Percentiles rank a stretch among this genome's conserved stretches.
phyloP scores from a whole-genome alignment of 345 rosid species.

The Eucalyptus melliodora region DNA sequence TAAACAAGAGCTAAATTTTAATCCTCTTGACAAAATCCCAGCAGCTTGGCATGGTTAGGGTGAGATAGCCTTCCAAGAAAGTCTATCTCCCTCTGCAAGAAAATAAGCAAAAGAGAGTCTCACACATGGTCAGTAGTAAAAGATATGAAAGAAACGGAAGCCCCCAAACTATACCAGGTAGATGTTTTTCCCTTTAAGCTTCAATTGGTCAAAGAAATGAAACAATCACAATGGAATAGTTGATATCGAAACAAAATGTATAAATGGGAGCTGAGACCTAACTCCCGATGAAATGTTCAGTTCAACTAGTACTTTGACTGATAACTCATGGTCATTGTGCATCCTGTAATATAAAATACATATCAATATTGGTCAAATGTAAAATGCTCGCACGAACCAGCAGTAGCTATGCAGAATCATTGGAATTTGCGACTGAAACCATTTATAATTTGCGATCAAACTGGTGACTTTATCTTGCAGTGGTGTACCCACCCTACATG shows the following conservation, averaged over 20 bases:
- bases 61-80: neutral
- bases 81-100: neutral
- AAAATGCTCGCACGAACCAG: fast-evolving
- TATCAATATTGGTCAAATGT: neutral
- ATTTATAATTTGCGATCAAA: neutral
- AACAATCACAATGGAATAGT: neutral
- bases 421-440: neutral
- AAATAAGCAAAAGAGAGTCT: neutral
- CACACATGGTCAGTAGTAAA: neutral
- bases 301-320: neutral
- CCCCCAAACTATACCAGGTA: neutral
- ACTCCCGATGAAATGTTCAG: neutral
- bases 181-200: neutral
- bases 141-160: neutral
- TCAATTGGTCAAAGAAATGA: neutral
- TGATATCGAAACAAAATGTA: neutral
- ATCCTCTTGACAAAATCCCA: neutral
- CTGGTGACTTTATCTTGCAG: neutral
- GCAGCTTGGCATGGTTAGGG: neutral
- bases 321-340: fast-evolving
- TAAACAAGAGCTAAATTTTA: neutral
- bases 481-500: neutral
- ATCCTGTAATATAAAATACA: neutral
- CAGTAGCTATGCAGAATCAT: neutral
- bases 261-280: neutral